phyloP scores from a whole-genome alignment of 768 basidiomycete genomes.

The Lyophyllum atratum region DNA sequence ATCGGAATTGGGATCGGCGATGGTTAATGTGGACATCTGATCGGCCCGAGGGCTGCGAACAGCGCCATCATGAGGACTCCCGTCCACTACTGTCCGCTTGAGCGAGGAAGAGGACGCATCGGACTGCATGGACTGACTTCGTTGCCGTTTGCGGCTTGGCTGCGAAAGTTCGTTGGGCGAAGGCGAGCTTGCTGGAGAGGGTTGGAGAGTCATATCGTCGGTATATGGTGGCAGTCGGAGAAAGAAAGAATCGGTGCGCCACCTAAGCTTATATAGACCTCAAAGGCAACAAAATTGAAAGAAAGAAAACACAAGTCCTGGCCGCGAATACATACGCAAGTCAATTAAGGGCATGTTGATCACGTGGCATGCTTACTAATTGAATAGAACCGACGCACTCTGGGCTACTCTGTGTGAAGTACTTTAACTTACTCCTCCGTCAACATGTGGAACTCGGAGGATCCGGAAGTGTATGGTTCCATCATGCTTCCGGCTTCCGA shows the following conservation, averaged over 20 bases:
- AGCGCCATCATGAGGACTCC: slow-evolving; percentile 44
- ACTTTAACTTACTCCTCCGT: background rate
- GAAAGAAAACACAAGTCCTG: slow-evolving; percentile 14
- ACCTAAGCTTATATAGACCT: slow-evolving; percentile 7
- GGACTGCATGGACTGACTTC: slow-evolving; percentile 76
- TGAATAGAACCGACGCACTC: background rate
- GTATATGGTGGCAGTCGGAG: slow-evolving; percentile 5
- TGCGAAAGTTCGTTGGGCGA: slow-evolving; percentile 39
- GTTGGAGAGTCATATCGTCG: slow-evolving; percentile 45
- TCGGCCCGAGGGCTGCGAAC: slow-evolving; percentile 40
- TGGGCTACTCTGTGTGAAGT: no score
- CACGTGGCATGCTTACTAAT: slow-evolving; percentile 13
- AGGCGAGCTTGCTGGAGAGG: slow-evolving; percentile 49
- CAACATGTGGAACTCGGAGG: background rate
- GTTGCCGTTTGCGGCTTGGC: slow-evolving; percentile 66
- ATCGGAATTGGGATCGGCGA: slow-evolving; percentile 48
- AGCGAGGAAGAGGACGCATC: slow-evolving; percentile 69
- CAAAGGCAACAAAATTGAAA: slow-evolving; percentile 11
- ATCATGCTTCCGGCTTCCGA: slow-evolving; percentile 5
- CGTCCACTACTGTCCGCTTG: slow-evolving; percentile 81
- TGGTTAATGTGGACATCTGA: slow-evolving; percentile 43
- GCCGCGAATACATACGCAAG: slow-evolving; percentile 6
- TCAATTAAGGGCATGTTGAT: background rate
- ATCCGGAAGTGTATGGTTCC: background rate
- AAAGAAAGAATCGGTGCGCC: slow-evolving; percentile 13